Percentiles rank a stretch among this genome's conserved stretches.
These are phyloP conservation scores for Pseudovirgaria hyperparasitica DNA, from an alignment of 2,329 filamentous ascomycete genomes.

Conservation along the genomic window DNA sequence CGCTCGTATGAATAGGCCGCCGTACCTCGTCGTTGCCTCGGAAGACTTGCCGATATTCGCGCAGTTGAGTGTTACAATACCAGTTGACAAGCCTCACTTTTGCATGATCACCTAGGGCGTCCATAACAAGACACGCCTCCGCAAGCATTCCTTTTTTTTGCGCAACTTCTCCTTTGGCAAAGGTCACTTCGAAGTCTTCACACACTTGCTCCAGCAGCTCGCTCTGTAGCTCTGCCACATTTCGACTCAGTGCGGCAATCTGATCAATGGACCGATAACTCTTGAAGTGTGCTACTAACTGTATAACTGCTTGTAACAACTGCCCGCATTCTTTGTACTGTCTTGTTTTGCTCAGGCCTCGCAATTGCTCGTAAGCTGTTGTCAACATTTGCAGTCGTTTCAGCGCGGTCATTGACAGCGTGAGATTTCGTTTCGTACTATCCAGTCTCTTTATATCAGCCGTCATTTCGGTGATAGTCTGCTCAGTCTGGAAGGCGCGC, in stretches of 20 bases:
- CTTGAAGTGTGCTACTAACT: constrained; percentile 98
- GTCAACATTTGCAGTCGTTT: constrained; percentile 98
- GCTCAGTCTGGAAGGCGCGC: constrained; percentile 82
- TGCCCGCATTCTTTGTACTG: constrained; percentile 95
- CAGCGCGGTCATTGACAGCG: constrained; percentile 91
- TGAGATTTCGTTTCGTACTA: constrained; percentile 91
- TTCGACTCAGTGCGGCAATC: constrained; percentile 83
- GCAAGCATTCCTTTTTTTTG: constrained; percentile 57
- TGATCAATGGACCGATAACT: constrained; percentile 96
- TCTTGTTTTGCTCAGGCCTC: constrained; percentile 66
- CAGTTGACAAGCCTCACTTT: constrained; percentile 73
- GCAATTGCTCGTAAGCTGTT: constrained; percentile 94
- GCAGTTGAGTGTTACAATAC: constrained; percentile 95
- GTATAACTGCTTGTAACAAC: constrained; percentile 83
- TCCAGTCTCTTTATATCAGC: constrained; percentile 96
- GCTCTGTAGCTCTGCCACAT: constrained; percentile 84
- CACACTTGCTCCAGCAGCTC: constrained; percentile 96
- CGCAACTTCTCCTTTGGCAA: constrained; percentile 73
- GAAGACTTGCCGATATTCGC: constrained; percentile 93
- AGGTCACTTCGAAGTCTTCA: constrained; percentile 93
- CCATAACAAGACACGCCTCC: constrained; percentile 88
- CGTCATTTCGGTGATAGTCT: constrained; percentile 96
- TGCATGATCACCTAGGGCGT: constrained; percentile 82
- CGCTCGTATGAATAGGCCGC: constrained; percentile 2
- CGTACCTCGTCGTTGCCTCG: constrained; percentile 73